A percentile compares a stretch with the other conserved stretches of the same genome.
phyloP scores from a whole-genome alignment of 768 basidiomycete species.

The Termitomyces sp. region DNA sequence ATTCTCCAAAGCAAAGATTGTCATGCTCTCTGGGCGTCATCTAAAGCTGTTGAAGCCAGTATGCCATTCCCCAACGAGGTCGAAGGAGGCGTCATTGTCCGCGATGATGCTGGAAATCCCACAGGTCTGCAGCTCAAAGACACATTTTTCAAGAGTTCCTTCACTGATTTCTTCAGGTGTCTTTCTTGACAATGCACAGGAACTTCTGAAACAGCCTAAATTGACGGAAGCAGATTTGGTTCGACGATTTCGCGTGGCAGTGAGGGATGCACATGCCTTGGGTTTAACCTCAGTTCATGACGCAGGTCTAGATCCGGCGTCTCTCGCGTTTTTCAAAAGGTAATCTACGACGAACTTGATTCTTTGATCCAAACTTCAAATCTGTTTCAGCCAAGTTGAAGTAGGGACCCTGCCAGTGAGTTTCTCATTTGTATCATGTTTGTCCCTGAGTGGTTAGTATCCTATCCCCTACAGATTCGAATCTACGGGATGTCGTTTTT shows the following conservation, averaged over 20 bases:
- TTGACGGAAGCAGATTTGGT: conserved; percentile 62
- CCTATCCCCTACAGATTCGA: conserved; percentile 48
- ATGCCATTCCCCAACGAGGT: conserved; percentile 63
- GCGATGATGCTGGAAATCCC: conserved; percentile 62
- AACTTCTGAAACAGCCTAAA: conserved; percentile 60
- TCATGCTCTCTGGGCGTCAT: conserved; percentile 87
- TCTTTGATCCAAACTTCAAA: conserved; percentile 7
- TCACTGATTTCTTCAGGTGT: conserved; percentile 44
- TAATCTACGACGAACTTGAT: conserved; percentile 23
- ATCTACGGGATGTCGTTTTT: conserved; percentile 78
- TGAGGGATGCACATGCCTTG: conserved; percentile 61
- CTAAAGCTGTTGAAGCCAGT: conserved; percentile 52
- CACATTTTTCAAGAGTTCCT: conserved; percentile 4
- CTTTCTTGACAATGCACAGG: conserved; percentile 85
- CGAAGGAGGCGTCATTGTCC: conserved; percentile 79
- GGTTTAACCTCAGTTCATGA: conserved; percentile 89
- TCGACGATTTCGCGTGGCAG: conserved; percentile 57
- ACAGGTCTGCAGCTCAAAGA: conserved; percentile 48
- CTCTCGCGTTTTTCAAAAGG: conserved; percentile 75
- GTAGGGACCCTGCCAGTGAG: conserved; percentile 58
- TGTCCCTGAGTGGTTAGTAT: conserved; percentile 9
- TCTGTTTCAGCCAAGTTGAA: conserved; percentile 54
- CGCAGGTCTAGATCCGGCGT: conserved; percentile 67
- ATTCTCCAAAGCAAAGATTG: conserved; percentile 83
- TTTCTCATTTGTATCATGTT: not conserved